Conservation (phyloP, 129 eudicot species). For the Lactuca saligna region DNA sequence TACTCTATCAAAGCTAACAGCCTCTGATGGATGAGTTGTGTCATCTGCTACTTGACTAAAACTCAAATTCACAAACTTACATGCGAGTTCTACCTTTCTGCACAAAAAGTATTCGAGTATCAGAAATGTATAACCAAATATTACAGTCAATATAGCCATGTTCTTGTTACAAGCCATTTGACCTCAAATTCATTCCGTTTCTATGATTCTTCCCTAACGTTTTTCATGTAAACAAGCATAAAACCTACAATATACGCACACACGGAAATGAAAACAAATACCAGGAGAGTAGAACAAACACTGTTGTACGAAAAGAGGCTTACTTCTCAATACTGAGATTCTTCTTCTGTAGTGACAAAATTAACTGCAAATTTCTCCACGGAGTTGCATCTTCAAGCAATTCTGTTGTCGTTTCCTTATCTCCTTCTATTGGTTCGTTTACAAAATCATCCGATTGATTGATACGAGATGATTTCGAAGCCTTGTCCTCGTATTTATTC, state of each 20-base stretch:
- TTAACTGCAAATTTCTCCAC: constrained; percentile 71
- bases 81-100: constrained; percentile 82
- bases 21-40: constrained; percentile 31
- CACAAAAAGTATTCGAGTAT: constrained; percentile 18
- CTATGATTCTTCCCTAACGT: not conserved
- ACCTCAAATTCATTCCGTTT: not conserved
- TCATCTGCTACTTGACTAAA: constrained; percentile 37
- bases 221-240: not conserved
- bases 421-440: constrained; percentile 12
- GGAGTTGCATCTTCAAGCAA: constrained; percentile 30
- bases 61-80: constrained; percentile 55
- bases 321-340: constrained; percentile 40
- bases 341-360: constrained; percentile 56
- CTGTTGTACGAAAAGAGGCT: constrained; percentile 7
- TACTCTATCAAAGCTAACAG: constrained; percentile 54
- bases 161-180: constrained; percentile 3
- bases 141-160: not conserved
- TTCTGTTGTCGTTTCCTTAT: constrained; percentile 18
- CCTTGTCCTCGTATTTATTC: constrained; percentile 16
- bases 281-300: not conserved
- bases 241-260: not conserved
- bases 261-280: not conserved
- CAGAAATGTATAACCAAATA: not conserved
- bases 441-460: not conserved
- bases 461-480: constrained; percentile 47